A percentile compares a stretch with the other conserved stretches of the same genome.
Conservation (phyloP, 306 rosid genomes). For the Vigna reflexopilosa region DNA sequence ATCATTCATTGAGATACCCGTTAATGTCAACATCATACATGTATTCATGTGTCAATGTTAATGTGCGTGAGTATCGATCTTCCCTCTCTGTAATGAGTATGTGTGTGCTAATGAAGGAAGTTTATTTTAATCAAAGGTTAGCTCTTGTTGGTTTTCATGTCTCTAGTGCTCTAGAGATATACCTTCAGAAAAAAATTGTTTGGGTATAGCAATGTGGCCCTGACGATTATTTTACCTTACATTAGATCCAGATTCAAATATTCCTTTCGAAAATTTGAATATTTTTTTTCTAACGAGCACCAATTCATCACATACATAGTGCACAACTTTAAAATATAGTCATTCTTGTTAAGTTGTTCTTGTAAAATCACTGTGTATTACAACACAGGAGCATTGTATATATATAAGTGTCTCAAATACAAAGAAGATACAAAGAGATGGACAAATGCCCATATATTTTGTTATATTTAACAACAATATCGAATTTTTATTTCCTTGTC, state of each 20-base stretch:
- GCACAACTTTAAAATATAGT: background rate
- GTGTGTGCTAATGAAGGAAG: background rate
- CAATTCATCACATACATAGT: background rate
- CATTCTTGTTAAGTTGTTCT: background rate
- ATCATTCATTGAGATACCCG: slow-evolving; percentile 16
- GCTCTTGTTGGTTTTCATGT: background rate
- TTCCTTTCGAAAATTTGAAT: background rate
- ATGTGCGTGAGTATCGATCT: background rate
- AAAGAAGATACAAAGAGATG: too few relatives aligned
- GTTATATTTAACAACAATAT: background rate
- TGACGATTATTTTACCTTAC: background rate
- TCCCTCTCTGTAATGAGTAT: background rate
- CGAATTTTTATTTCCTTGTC: background rate
- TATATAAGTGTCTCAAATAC: too few relatives aligned
- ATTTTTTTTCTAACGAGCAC: slow-evolving; percentile 23
- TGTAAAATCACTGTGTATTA: background rate
- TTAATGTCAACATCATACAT: background rate
- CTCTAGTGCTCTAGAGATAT: background rate
- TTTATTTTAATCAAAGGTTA: background rate
- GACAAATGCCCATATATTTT: too few relatives aligned
- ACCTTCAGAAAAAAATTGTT: background rate
- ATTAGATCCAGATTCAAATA: slow-evolving; percentile 6
- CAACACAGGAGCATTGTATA: too few relatives aligned
- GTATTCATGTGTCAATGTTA: slow-evolving; percentile 22
- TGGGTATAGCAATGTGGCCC: background rate